Percentiles rank a stretch among this genome's conserved stretches.
Evolutionary conservation across 2,329 filamentous ascomycete genomes (phyloP).

Genomic region (Atkinsonella hypoxylon): DNA sequence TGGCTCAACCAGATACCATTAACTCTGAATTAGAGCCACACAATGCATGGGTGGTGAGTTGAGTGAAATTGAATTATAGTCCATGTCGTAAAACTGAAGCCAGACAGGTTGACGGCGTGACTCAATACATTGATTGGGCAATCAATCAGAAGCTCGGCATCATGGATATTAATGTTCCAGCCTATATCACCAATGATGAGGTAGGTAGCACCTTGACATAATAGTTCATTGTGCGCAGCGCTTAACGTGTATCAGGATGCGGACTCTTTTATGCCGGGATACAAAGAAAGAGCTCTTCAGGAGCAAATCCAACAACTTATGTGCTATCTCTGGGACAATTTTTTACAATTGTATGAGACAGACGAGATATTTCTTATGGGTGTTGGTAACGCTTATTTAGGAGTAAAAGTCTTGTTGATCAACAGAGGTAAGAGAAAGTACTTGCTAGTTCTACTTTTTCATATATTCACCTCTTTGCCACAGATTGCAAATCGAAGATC

Average conservation of each 20-base stretch:
- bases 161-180: constrained; percentile 85
- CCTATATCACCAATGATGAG: constrained; percentile 54
- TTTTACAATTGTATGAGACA: constrained; percentile 64
- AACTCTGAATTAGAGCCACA: constrained; percentile 68
- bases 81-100: constrained; percentile 7
- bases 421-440: constrained; percentile 49
- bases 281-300: constrained; percentile 37
- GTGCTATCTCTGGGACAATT: constrained; percentile 92
- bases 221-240: background rate
- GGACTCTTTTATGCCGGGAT: constrained; percentile 33
- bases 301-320: constrained; percentile 60
- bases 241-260: constrained; percentile 25
- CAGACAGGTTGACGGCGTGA: constrained; percentile 63
- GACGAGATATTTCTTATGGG: constrained; percentile 77
- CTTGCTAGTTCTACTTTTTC: no score
- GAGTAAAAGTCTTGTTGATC: constrained; percentile 69
- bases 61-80: background rate
- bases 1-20: constrained; percentile 54
- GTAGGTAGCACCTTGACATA: constrained; percentile 23
- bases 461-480: background rate
- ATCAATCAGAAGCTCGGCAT: constrained; percentile 64
- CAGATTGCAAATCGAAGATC: constrained; percentile 55
- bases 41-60: constrained; percentile 75
- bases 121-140: constrained; percentile 78
- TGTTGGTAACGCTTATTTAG: constrained; percentile 78